Conservation (phyloP, 306 rosid genomes). For the cucumber (Cucumis sativus) region DNA sequence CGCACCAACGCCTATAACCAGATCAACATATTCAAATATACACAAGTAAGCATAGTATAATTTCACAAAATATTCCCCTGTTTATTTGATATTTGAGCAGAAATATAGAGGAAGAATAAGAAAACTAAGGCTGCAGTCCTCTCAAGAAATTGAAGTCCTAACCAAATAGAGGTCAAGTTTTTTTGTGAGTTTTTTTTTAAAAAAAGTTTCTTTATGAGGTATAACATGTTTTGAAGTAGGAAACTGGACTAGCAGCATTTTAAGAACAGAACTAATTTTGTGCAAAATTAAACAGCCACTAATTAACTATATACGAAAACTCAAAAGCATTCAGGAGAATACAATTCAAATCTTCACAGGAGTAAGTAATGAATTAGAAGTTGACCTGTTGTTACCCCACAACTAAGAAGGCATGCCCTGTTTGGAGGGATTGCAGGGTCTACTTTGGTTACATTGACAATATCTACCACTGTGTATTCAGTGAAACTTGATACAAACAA, state of each 20-base stretch:
- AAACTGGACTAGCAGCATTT: neutral
- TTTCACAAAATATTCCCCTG: neutral
- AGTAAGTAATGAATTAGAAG: neutral
- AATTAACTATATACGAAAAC: neutral
- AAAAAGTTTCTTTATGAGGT: neutral
- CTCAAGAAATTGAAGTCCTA: neutral
- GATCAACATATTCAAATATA: neutral
- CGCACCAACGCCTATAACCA: constrained; percentile 70
- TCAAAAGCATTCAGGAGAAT: neutral
- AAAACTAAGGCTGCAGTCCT: neutral
- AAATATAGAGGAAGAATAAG: neutral
- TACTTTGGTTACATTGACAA: constrained; percentile 50
- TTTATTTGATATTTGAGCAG: neutral
- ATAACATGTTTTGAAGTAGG: neutral
- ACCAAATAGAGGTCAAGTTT: neutral
- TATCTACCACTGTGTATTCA: constrained; percentile 63
- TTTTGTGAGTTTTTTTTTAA: too few relatives aligned
- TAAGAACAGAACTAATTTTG: neutral
- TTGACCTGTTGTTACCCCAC: constrained; percentile 79
- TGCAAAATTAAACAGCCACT: neutral
- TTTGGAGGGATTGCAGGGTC: constrained; percentile 41
- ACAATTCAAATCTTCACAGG: neutral
- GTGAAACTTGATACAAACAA: constrained; percentile 62
- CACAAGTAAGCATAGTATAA: neutral
- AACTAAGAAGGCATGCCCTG: constrained; percentile 65